phyloP scores from a whole-genome alignment of 179 eudicot genomes.

The Beta corolliflora region DNA sequence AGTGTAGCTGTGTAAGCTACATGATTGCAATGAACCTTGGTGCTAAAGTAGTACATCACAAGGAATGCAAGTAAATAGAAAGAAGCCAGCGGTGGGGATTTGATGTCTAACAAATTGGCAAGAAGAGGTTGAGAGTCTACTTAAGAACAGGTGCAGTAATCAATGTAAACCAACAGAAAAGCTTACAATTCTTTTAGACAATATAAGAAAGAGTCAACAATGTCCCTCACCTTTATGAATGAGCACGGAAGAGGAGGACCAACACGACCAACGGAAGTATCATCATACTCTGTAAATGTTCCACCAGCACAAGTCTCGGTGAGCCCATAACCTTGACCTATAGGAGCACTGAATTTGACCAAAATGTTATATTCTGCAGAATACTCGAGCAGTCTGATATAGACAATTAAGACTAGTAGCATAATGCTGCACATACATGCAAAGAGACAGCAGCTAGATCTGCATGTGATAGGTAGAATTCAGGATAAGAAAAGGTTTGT shows the following conservation, averaged over 20 bases:
- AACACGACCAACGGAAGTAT: slow-evolving; percentile 94
- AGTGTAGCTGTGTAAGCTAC: neutral
- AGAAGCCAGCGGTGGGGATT: neutral
- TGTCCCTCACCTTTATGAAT: slow-evolving; percentile 62
- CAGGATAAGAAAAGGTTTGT: neutral
- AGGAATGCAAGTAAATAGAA: neutral
- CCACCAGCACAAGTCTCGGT: slow-evolving; percentile 99
- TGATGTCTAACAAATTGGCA: neutral
- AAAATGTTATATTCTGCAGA: neutral
- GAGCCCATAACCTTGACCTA: slow-evolving; percentile 99
- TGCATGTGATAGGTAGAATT: neutral
- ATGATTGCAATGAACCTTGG: neutral
- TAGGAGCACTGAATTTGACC: slow-evolving; percentile 72
- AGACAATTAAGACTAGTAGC: neutral
- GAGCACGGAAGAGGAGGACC: slow-evolving; percentile 97
- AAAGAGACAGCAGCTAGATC: neutral
- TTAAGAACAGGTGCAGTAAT: neutral
- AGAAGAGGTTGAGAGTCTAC: neutral
- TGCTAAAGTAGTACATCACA: neutral
- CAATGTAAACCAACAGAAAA: neutral
- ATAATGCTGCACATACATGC: neutral
- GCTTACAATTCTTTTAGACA: neutral
- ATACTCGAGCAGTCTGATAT: neutral
- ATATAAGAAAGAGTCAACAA: neutral
- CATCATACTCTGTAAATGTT: slow-evolving; percentile 86